Conservation (phyloP, 2,329 filamentous ascomycete species). For the Xylaria multiplex region DNA sequence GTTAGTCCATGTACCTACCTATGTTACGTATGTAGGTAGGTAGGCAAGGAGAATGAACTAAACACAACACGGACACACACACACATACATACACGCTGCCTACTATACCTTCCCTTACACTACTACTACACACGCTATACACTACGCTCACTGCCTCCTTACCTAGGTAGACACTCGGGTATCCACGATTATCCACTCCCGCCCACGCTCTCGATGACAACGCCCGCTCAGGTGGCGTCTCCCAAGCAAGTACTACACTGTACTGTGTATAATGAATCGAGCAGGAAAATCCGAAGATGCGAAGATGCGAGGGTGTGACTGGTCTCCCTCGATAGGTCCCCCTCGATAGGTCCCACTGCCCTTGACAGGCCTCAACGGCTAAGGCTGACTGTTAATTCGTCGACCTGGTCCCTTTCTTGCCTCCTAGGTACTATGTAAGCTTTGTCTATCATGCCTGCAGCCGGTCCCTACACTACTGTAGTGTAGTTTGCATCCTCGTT, state of each 20-base stretch:
- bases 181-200: conserved; percentile 21
- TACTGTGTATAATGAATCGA: neutral
- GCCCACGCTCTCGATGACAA: neutral
- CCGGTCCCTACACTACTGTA: conserved; percentile 4
- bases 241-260: neutral
- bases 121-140: too few species aligned
- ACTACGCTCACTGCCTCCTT: too few species aligned
- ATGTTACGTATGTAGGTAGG: too few species aligned
- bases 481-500: conserved; percentile 11
- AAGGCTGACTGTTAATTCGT: conserved; percentile 37
- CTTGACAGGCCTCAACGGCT: conserved; percentile 19
- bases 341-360: conserved; percentile 15
- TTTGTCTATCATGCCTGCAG: conserved; percentile 18
- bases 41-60: too few species aligned
- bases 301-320: conserved; percentile 25
- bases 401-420: conserved; percentile 15
- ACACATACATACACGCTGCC: too few species aligned
- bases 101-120: too few species aligned
- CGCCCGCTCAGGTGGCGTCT: conserved; percentile 17
- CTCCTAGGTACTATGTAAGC: conserved; percentile 18
- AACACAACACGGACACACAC: too few species aligned
- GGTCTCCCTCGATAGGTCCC: conserved; percentile 23
- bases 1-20: too few species aligned
- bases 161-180: neutral
- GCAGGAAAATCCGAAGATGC: conserved; percentile 23